Base-by-base conservation (phyloP, 371 early-diverging fungal species). In the Fennellomyces sp. region DNA sequence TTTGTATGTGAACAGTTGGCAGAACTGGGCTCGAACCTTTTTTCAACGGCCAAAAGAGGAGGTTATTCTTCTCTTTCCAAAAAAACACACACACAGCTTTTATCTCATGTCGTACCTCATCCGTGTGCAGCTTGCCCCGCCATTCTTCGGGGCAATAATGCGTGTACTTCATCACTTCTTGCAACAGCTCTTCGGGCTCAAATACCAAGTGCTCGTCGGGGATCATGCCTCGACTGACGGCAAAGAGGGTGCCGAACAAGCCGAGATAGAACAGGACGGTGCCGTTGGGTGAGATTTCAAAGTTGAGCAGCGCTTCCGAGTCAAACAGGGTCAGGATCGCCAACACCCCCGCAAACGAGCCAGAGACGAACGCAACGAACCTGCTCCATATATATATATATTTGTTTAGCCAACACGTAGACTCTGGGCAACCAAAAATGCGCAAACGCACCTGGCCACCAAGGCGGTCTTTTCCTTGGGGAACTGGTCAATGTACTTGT, bases 211-310 rank as follows among this genome's bases (percentile, higher is more conserved):
- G 84, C 29, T 92, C 94, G 41, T 92, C 95, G 0, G 93, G 93
- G 17, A 93, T 88, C 88, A 94, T 86, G 8, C 90, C 89, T 8
- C 97, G 83, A 28, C 88, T 83, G 10, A 90, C 85, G 0, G 96
- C 95, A 70, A 93, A 83, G 2, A 95, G 69, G 3, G 90, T 85
- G 17, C 95, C 95, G 68, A 95, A 95, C 1, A 97, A 51, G 2
- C 96, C 94, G 30, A 94, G 76, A 78, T 96, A 97, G 58, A 94
- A 97, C 49, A 98, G 77, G 0, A 93, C 94, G 0, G 95, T 91
- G 19, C 90, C 78, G 42, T 88, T 93, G 4, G 89, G 79, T 1
- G 96, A 90, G 53, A 99, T 91, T 58, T 98, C 94, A 57, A 99
- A 91, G 33, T 90, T 89, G 23, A 94, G 70, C 25, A 94, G 76